These are phyloP conservation scores for Coprinopsis marcescibilis DNA, from an alignment of 768 basidiomycete species.

Conservation along the genomic window DNA sequence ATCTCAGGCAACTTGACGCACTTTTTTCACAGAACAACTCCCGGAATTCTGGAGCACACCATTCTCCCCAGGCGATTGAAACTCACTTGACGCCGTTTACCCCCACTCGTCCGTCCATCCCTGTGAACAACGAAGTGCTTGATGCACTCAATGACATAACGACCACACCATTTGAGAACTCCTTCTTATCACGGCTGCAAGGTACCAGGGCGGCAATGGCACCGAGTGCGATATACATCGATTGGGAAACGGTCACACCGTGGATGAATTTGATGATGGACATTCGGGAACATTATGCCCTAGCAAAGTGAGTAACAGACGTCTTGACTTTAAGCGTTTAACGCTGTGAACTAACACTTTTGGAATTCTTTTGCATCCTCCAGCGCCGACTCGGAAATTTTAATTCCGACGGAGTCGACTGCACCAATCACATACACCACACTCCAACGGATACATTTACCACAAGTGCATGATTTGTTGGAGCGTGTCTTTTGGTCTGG, in stretches of 20 bases:
- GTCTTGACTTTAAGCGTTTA: background rate
- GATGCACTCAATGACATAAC: slow-evolving; percentile 49
- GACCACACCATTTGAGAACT: slow-evolving; percentile 59
- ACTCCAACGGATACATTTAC: slow-evolving; percentile 53
- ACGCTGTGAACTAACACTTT: background rate
- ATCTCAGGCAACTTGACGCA: background rate
- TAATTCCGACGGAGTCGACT: slow-evolving; percentile 24
- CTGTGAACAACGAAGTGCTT: slow-evolving; percentile 31
- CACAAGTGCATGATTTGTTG: slow-evolving; percentile 69
- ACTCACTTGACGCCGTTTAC: slow-evolving; percentile 31
- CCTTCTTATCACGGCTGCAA: slow-evolving; percentile 61
- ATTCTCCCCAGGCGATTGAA: background rate
- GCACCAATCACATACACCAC: slow-evolving; percentile 61
- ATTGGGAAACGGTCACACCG: slow-evolving; percentile 67
- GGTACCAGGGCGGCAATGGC: slow-evolving; percentile 29
- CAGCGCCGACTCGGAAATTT: background rate
- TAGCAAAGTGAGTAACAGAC: slow-evolving; percentile 47
- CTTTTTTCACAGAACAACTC: background rate
- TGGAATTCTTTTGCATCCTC: background rate
- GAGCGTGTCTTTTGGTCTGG: slow-evolving; percentile 70
- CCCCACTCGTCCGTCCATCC: slow-evolving; percentile 18
- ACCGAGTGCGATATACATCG: slow-evolving; percentile 43
- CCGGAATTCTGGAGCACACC: background rate
- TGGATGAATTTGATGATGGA: slow-evolving; percentile 78
- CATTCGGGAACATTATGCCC: slow-evolving; percentile 55